Evolutionary conservation across 1,139 yeast species (phyloP), one percentile per base, ranked within the genome.

Genomic region (Lodderomyces parapsilosis): DNA sequence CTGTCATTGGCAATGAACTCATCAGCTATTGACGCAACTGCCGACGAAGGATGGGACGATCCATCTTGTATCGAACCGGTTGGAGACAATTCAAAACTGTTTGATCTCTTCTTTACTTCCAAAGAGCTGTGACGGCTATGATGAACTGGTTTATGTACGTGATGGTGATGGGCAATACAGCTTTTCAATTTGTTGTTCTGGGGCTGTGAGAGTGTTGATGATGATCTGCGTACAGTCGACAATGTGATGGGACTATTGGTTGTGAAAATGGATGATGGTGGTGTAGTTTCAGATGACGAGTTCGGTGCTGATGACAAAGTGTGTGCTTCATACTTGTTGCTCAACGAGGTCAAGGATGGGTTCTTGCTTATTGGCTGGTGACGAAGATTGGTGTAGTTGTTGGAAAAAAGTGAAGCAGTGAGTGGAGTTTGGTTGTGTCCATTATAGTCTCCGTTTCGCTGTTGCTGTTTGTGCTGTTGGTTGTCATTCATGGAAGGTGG

Each of bases 131-230:
- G 40, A 27, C 44, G 36, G n/a, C 32, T 30, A 42, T 49, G 52
- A 33, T 46, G 47, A 31, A 53, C 53, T 6, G 70, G 67, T 50
- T 68, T 68, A 42, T 58, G 65, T 22, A 68, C 55, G 50, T 66
- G 68, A 2, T 70, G 20, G 17, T 23, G 25, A 24, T 18, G n/a
- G 17, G 18, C 27, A 23, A 13, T 38, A 13, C 52, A 47, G 38
- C 49, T 54, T 45, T 62, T 66, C 38, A 57, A 47, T 44, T 62
- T 63, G 39, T 55, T 53, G 56, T 39, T n/a, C 23, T 37, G 49
- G 53, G 46, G 40, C 28, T 39, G 45, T 4, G 45, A 42, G 9
- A 44, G 43, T 6, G 63, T 43, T 10, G 58, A 54, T 13, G 57
- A 50, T 3, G 59, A 38, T 32, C 64, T 45, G 35, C 55, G 45